phyloP scores from a whole-genome alignment of 345 rosid genomes.

The Moringa oleifera region DNA sequence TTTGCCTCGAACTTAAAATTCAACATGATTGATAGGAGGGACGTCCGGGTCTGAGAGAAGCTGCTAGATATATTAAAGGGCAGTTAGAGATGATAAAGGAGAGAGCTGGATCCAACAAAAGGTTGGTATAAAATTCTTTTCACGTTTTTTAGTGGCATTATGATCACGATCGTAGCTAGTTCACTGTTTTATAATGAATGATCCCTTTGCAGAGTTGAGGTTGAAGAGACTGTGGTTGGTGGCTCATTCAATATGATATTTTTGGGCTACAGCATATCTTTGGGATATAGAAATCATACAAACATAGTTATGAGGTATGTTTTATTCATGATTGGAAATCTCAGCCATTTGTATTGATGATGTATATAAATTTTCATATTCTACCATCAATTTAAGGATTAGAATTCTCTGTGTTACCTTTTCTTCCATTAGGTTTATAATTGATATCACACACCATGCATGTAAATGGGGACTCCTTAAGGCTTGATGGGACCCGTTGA shows the following conservation, averaged over 20 bases:
- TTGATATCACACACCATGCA: not conserved
- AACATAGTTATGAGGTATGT: slow-evolving; percentile 78
- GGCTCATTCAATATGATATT: slow-evolving; percentile 94
- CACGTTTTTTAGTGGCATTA: not conserved
- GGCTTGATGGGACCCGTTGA: not conserved
- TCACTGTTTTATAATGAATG: not conserved
- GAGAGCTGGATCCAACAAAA: slow-evolving; percentile 70
- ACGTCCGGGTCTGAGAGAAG: slow-evolving; percentile 74
- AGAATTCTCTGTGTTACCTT: not conserved
- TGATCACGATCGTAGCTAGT: too few species aligned
- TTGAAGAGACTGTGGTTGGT: slow-evolving; percentile 72
- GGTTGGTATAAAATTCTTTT: slow-evolving; percentile 29
- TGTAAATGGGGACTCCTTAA: not conserved
- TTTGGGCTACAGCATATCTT: slow-evolving; percentile 75
- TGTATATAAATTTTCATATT: too few species aligned
- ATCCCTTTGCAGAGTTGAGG: slow-evolving; percentile 52
- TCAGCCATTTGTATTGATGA: not conserved
- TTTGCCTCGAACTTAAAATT: too few species aligned
- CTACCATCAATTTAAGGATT: too few species aligned
- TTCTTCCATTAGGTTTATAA: not conserved
- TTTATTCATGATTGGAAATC: not conserved
- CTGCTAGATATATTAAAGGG: slow-evolving; percentile 67
- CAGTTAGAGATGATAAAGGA: slow-evolving; percentile 63
- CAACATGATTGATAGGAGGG: slow-evolving; percentile 58
- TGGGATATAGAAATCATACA: slow-evolving; percentile 86